phyloP scores from a whole-genome alignment of 768 basidiomycete genomes.

The Kwoniella sp. region DNA sequence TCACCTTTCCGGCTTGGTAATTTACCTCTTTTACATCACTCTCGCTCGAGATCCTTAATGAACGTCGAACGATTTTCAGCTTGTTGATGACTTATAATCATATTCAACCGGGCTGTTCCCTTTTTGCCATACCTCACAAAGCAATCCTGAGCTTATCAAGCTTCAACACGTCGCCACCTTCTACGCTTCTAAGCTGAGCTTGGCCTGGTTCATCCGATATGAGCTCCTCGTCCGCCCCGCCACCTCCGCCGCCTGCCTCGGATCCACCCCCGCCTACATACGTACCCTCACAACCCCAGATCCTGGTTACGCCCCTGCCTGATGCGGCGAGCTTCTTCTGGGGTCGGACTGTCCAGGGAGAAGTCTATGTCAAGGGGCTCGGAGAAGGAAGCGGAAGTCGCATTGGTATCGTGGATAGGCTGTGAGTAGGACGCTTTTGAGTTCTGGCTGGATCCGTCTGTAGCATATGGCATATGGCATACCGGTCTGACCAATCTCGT shows the following conservation, averaged over 20 bases:
- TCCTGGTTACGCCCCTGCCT: slow-evolving; percentile 48
- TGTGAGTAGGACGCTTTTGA: slow-evolving; percentile 27
- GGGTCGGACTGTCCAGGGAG: slow-evolving; percentile 47
- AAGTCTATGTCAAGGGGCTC: slow-evolving; percentile 53
- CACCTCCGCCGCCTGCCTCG: slow-evolving; percentile 2
- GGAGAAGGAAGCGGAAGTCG: slow-evolving; percentile 27
- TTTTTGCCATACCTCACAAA: no score
- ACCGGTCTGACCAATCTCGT: neutral
- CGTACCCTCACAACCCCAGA: slow-evolving; percentile 45
- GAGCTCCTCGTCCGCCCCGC: neutral
- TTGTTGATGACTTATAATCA: no score
- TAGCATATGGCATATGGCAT: no score
- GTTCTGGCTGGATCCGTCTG: neutral
- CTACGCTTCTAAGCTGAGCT: no score
- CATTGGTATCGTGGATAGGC: slow-evolving; percentile 27
- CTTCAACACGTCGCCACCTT: no score
- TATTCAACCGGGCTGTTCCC: no score
- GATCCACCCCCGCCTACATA: slow-evolving; percentile 43
- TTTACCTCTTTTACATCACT: no score
- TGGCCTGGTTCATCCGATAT: no score
- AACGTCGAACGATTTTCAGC: no score
- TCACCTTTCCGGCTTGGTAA: no score
- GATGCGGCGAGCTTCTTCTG: slow-evolving; percentile 52
- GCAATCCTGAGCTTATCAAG: no score
- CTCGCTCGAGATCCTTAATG: no score